A percentile compares a stretch with the other conserved stretches of the same genome.
phyloP scores from a whole-genome alignment of 2,329 filamentous ascomycete genomes.

The Penicillium sp. region DNA sequence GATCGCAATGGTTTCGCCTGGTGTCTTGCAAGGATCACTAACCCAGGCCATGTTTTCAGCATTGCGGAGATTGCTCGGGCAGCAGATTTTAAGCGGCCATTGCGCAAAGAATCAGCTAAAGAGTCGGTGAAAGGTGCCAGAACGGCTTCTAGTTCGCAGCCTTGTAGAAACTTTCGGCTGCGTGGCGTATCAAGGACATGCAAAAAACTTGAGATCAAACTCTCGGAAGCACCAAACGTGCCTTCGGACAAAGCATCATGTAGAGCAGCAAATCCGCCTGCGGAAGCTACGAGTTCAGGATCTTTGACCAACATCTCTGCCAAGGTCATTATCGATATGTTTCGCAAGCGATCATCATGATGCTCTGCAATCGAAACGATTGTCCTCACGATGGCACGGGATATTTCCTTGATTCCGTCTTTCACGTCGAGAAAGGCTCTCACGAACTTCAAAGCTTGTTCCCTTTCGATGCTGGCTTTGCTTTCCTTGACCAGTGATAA shows the following conservation, averaged over 20 bases:
- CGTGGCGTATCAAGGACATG: constrained; percentile 84
- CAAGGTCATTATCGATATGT: constrained; percentile 89
- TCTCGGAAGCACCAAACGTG: constrained; percentile 88
- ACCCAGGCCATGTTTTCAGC: constrained; percentile 88
- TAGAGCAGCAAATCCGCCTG: constrained; percentile 81
- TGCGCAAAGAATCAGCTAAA: constrained; percentile 54
- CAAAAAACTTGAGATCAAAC: constrained; percentile 80
- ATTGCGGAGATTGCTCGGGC: constrained; percentile 89
- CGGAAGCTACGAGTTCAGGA: constrained; percentile 74
- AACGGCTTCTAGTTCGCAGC: constrained; percentile 82
- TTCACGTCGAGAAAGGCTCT: constrained; percentile 94
- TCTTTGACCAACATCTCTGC: constrained; percentile 89
- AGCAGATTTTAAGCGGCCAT: constrained; percentile 75
- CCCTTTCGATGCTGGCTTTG: constrained; percentile 94
- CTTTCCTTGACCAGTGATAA: constrained; percentile 91
- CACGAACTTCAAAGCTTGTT: constrained; percentile 95
- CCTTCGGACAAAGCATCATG: constrained; percentile 91
- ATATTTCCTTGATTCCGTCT: constrained; percentile 83
- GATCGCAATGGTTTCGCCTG: constrained; percentile 82
- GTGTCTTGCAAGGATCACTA: constrained; percentile 85
- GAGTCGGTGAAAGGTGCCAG: constrained; percentile 94
- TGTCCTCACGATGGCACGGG: constrained; percentile 80
- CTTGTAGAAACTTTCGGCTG: constrained; percentile 76
- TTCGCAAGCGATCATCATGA: constrained; percentile 77
- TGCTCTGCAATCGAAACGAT: constrained; percentile 89